Percentiles rank a stretch among this genome's conserved stretches.
Conservation (phyloP, 1,139 yeast species). For the Magnusiomyces suaveolens region DNA sequence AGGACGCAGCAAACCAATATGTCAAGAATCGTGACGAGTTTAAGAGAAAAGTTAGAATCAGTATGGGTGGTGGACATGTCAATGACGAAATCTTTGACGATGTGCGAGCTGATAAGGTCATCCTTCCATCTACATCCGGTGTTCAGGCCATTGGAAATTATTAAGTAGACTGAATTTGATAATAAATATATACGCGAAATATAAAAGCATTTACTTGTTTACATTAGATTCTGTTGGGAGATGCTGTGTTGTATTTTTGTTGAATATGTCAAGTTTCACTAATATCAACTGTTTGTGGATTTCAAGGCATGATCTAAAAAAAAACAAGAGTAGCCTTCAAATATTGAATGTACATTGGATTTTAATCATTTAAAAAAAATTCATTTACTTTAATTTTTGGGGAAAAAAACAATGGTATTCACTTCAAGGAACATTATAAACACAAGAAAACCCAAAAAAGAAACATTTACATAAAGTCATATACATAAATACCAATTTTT, state of each 20-base stretch:
- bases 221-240: too few species aligned
- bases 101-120: constrained; percentile 29
- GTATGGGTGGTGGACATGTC: constrained; percentile 69
- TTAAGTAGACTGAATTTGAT: neutral
- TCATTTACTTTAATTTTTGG: constrained; percentile 3
- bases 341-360: neutral
- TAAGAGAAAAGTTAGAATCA: constrained; percentile 44
- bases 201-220: neutral
- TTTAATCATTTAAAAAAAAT: neutral
- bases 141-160: neutral
- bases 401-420: constrained; percentile 14
- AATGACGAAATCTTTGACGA: constrained; percentile 54
- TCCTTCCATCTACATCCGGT: neutral
- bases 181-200: neutral
- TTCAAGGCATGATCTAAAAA: too few species aligned
- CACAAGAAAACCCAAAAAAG: constrained; percentile 14
- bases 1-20: constrained; percentile 73
- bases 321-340: too few species aligned
- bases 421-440: constrained; percentile 16
- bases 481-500: constrained; percentile 1
- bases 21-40: constrained; percentile 50
- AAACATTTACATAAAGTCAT: constrained; percentile 9
- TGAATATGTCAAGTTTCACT: too few species aligned
- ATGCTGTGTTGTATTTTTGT: too few species aligned
- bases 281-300: too few species aligned